Evolutionary conservation across 192 early-diverging fungal genomes (phyloP).

Genomic region (Coemansia umbellata): DNA sequence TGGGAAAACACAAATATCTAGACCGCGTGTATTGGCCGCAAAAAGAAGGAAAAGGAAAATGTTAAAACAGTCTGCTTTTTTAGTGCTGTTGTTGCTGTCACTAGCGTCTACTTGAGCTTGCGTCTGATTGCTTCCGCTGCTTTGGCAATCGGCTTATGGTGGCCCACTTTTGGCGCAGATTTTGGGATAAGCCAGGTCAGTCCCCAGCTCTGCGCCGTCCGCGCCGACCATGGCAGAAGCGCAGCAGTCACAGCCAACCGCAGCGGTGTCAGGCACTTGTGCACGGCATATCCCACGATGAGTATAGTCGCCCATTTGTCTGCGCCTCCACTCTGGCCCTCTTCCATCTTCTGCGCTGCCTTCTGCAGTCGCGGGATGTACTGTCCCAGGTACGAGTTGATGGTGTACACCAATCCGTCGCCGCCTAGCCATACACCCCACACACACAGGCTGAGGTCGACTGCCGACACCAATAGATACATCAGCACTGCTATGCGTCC

Average conservation of each 20-base stretch:
- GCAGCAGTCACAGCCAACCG: conserved; percentile 42
- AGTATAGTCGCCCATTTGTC: conserved; percentile 52
- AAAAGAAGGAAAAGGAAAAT: background rate
- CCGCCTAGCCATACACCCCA: conserved; percentile 53
- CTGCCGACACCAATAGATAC: conserved; percentile 43
- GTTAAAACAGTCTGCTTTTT: background rate
- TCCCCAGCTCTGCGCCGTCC: conserved; percentile 44
- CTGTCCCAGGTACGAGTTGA: conserved; percentile 51
- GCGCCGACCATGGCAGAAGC: conserved; percentile 47
- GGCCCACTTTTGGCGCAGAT: conserved; percentile 32
- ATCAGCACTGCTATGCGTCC: conserved; percentile 44
- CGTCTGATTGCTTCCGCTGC: conserved; percentile 35
- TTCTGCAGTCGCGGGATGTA: conserved; percentile 50
- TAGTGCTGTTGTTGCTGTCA: too few species aligned
- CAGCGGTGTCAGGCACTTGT: conserved; percentile 51
- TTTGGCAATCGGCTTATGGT: conserved; percentile 31
- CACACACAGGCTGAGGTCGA: conserved; percentile 48
- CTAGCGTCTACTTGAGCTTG: conserved; percentile 51
- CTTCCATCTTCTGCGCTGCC: conserved; percentile 45
- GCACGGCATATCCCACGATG: conserved; percentile 48
- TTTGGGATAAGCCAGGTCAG: conserved; percentile 52
- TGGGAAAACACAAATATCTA: too few species aligned
- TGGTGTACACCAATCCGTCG: conserved; percentile 42
- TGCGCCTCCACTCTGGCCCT: conserved; percentile 36
- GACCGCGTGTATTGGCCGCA: too few species aligned